Base-by-base conservation (phyloP, 2,329 filamentous ascomycete genomes). In the Myriangium duriaei region DNA sequence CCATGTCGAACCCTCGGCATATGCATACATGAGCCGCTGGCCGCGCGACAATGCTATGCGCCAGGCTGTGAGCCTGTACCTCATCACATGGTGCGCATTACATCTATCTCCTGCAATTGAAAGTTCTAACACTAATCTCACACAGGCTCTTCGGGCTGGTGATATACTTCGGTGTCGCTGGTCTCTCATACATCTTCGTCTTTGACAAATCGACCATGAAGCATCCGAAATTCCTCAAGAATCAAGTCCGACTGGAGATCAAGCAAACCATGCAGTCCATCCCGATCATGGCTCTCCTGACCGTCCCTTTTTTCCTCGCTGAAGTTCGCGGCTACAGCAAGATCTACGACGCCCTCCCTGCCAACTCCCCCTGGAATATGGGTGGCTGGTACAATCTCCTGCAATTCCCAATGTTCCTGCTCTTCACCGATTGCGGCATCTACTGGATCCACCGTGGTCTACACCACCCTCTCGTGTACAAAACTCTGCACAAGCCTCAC, bases 151-250 rank as follows among this genome's bases (percentile, higher is more conserved):
- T 93, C 52, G 88, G 87, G 39, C 61, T 87, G 21, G 47, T 86
- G 32, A 68, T 91, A 40, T 96, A 95, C 70, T 94, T 88, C 59
- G 51, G 83, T 47, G 85, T 84, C 55, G 82, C 87, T 3, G 71
- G 78, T 4, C 68, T 92, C 12, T 94, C 86, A 11, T 96, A 92
- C 63, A 52, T 79, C 53, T 80, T 94, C 63, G 70, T 95, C 55
- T 95, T 94, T 65, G 87, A 95, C 63, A 91, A 95, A 62, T 72
- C 76, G 30, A 91, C 83, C 31, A 76, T 88, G 62, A 68, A 84
- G 37, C 88, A 96, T 59, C 88, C 88, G 33, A 91, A 91, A 56
- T 96, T 88, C 61, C 79, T 95, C 54, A 92, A 91, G 65, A 88
- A 94, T 62, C 88, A 95, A 60, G 79, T 95, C 46, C 67, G 70